These are phyloP conservation scores for Dalechampia spathulata DNA, from an alignment of 441 rosid species.

Conservation along the genomic window DNA sequence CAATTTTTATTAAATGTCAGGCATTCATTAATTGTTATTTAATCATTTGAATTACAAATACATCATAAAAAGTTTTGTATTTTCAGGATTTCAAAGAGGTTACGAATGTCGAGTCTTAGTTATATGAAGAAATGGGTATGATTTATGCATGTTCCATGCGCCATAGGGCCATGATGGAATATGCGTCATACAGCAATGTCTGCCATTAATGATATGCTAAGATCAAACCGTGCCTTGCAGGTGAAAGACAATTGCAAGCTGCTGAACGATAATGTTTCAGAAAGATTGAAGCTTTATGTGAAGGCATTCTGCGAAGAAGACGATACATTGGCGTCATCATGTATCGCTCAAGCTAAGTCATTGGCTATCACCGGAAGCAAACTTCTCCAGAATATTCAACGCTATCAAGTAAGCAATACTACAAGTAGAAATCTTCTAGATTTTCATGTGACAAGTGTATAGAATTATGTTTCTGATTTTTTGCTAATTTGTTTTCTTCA, in stretches of 20 bases:
- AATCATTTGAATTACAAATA: no score
- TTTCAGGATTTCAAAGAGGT: no score
- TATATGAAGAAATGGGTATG: no score
- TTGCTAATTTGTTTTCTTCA: background rate
- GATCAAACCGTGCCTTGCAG: conserved; percentile 22
- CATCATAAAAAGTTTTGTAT: no score
- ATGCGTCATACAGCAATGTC: no score
- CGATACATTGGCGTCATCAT: conserved; percentile 33
- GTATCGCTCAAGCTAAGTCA: conserved; percentile 49
- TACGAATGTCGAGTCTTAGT: no score
- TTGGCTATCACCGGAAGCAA: conserved; percentile 32
- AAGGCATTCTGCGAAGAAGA: conserved; percentile 54
- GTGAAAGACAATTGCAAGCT: conserved; percentile 43
- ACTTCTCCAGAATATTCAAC: conserved; percentile 41
- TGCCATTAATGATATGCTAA: background rate
- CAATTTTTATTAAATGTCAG: no score
- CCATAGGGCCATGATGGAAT: no score
- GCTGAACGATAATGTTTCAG: conserved; percentile 42
- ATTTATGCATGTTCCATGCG: no score
- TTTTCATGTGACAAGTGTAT: background rate
- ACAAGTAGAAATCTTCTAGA: background rate
- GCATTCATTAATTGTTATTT: no score
- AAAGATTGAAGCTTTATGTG: conserved; percentile 51
- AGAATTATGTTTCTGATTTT: background rate
- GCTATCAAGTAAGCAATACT: conserved; percentile 45